phyloP scores from a whole-genome alignment of 108 stramenopile genomes.

The Epithemia pelagica region DNA sequence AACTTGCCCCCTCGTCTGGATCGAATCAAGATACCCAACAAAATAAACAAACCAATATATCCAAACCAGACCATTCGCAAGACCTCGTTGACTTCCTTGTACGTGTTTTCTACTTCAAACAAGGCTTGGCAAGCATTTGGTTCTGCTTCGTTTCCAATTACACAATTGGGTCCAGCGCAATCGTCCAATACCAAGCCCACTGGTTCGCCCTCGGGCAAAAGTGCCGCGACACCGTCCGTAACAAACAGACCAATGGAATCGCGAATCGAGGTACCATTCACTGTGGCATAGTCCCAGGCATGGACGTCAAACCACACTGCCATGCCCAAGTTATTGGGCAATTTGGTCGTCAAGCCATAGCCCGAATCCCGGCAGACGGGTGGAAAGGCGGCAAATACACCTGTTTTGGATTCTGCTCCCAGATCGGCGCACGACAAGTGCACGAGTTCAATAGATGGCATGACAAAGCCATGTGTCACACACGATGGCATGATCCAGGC shows the following conservation, averaged over 20 bases:
- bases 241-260: neutral
- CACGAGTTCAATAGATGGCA: neutral
- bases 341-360: neutral
- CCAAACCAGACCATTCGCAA: neutral
- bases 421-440: neutral
- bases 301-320: neutral
- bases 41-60: neutral
- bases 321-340: neutral
- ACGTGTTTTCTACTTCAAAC: neutral
- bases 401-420: too few species aligned
- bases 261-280: neutral
- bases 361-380: neutral
- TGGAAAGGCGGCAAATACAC: too few species aligned
- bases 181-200: neutral
- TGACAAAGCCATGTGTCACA: neutral
- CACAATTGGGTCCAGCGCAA: constrained; percentile 2
- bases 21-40: neutral
- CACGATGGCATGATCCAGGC: neutral
- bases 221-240: neutral
- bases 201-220: too few species aligned
- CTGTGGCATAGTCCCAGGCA: neutral
- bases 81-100: neutral
- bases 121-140: neutral
- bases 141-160: neutral
- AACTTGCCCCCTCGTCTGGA: neutral